These are phyloP conservation scores for Russula sp. DNA, from an alignment of 768 basidiomycete species.

Conservation along the genomic window DNA sequence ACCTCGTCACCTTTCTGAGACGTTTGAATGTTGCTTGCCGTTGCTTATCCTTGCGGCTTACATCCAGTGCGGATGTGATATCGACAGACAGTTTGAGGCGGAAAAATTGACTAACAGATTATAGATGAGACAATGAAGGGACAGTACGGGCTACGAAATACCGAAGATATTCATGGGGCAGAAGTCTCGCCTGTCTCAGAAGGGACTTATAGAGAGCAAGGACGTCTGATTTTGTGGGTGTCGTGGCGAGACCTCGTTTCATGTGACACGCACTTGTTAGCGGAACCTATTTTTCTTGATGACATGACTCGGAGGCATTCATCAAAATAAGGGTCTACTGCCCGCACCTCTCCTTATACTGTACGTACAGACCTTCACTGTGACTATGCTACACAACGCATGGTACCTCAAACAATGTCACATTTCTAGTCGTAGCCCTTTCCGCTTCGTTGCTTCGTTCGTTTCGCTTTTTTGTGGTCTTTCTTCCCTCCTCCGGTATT, in stretches of 20 bases:
- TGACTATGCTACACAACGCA: not conserved
- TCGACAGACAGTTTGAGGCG: slow-evolving; percentile 54
- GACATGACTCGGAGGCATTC: no score
- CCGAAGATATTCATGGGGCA: slow-evolving; percentile 46
- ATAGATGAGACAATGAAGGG: not conserved
- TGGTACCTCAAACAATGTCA: not conserved
- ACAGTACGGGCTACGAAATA: slow-evolving; percentile 20
- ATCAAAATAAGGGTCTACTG: no score
- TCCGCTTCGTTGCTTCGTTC: slow-evolving; percentile 86
- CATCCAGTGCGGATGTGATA: slow-evolving; percentile 41
- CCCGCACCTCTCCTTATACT: not conserved
- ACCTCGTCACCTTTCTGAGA: slow-evolving; percentile 42
- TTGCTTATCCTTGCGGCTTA: slow-evolving; percentile 30
- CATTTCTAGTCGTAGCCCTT: slow-evolving; percentile 72
- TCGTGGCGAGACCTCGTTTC: not conserved
- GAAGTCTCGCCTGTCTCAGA: slow-evolving; percentile 37
- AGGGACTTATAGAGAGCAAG: slow-evolving; percentile 37
- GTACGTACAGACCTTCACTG: not conserved
- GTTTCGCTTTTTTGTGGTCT: slow-evolving; percentile 75
- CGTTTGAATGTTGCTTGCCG: slow-evolving; percentile 42
- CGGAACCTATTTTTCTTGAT: no score
- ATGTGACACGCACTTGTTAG: not conserved
- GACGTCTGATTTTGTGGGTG: slow-evolving; percentile 19
- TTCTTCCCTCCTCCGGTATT: slow-evolving; percentile 56
- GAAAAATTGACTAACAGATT: slow-evolving; percentile 51